phyloP scores from a whole-genome alignment of 352 stramenopile genomes.

The Globisporangium nunn region DNA sequence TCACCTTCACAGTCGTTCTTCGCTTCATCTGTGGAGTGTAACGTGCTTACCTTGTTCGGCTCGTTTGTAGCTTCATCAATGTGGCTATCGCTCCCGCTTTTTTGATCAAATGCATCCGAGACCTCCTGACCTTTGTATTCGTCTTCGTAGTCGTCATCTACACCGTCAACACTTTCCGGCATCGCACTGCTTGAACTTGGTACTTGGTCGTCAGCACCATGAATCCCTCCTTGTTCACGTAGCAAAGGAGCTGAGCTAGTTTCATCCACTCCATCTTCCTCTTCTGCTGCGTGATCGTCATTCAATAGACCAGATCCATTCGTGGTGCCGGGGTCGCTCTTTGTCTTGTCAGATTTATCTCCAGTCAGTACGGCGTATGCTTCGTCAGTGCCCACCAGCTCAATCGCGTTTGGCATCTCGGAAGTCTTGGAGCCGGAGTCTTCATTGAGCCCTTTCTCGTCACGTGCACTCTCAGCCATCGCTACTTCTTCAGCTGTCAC shows the following conservation, averaged over 20 bases:
- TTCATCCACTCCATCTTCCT: not conserved
- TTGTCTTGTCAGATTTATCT: not conserved
- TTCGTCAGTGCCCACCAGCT: not conserved
- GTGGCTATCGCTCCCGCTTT: not conserved
- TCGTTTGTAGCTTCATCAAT: not conserved
- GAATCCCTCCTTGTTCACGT: too few relatives aligned
- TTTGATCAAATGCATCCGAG: not conserved
- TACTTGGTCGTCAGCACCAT: not conserved
- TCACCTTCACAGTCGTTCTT: constrained; percentile 6
- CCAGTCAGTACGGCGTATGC: not conserved
- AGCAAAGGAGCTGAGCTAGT: not conserved
- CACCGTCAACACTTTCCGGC: not conserved
- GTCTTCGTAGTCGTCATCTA: not conserved
- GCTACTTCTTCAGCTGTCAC: constrained; percentile 9
- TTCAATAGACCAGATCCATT: too few relatives aligned
- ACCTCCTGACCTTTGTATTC: not conserved
- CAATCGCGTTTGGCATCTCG: not conserved
- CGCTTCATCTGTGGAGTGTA: not conserved
- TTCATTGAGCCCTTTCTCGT: not conserved
- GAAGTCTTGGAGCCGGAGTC: not conserved
- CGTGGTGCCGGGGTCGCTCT: too few relatives aligned
- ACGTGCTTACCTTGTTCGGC: not conserved
- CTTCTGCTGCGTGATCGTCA: not conserved
- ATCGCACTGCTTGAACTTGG: not conserved
- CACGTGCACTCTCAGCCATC: not conserved